phyloP scores from a whole-genome alignment of 2,329 filamentous ascomycete genomes.

The Venturia carpophila region DNA sequence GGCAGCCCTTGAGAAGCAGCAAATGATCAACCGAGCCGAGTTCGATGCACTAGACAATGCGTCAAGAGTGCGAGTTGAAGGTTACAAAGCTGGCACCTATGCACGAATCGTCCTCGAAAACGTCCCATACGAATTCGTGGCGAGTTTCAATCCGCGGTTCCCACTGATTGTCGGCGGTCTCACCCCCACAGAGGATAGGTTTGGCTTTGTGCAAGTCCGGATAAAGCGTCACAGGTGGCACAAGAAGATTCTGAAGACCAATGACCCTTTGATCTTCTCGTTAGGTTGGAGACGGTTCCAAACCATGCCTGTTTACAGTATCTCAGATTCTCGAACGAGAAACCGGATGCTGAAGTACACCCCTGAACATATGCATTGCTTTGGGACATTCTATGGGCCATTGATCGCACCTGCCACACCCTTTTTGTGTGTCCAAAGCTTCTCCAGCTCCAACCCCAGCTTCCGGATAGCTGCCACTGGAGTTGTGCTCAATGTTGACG shows the following conservation, averaged over 20 bases:
- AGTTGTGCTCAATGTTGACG: conserved; percentile 87
- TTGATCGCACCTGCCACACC: conserved; percentile 92
- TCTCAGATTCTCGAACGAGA: conserved; percentile 82
- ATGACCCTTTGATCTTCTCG: conserved; percentile 94
- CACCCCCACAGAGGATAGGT: conserved; percentile 86
- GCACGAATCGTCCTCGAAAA: conserved; percentile 82
- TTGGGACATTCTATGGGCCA: conserved; percentile 89
- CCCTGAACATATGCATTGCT: conserved; percentile 98
- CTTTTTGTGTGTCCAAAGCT: conserved; percentile 86
- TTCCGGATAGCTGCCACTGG: conserved; percentile 94
- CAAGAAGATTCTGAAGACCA: conserved; percentile 97
- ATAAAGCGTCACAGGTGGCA: conserved; percentile 99
- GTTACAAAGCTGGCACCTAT: conserved; percentile 86
- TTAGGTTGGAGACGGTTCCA: conserved; percentile 96
- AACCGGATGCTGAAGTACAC: conserved; percentile 99
- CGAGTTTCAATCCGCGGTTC: conserved; percentile 69
- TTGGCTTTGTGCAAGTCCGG: conserved; percentile 88
- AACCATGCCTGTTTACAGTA: conserved; percentile 85
- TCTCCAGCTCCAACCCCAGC: conserved; percentile 74
- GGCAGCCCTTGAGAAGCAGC: conserved; percentile 85
- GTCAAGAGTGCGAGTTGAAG: conserved; percentile 78
- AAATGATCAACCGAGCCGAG: conserved; percentile 93
- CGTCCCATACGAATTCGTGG: conserved; percentile 84
- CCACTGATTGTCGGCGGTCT: conserved; percentile 89
- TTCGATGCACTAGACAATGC: conserved; percentile 80